Evolutionary conservation across 179 eudicot genomes (phyloP).

Genomic region (Dionaea muscipula): DNA sequence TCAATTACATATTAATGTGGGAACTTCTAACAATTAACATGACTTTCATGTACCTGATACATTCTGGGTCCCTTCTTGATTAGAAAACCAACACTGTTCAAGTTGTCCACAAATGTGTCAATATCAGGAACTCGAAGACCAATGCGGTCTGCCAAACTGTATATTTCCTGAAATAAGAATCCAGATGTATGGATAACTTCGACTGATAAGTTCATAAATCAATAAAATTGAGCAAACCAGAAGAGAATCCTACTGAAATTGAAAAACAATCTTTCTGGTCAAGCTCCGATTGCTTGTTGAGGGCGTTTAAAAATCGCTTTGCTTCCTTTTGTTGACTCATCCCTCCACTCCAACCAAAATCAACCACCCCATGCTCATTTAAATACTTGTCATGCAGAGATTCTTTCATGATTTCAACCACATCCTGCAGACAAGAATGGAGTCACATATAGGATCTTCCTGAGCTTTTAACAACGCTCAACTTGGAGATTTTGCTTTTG

Average conservation of each 20-base stretch:
- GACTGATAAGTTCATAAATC: neutral
- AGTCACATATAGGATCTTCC: neutral
- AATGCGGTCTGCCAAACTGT: slow-evolving; percentile 84
- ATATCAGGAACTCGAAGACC: slow-evolving; percentile 81
- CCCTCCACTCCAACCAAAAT: slow-evolving; percentile 92
- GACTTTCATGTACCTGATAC: slow-evolving; percentile 50
- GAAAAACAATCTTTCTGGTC: slow-evolving; percentile 86
- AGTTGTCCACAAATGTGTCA: slow-evolving; percentile 65
- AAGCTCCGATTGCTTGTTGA: slow-evolving; percentile 77
- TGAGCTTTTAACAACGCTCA: neutral
- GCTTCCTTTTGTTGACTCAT: slow-evolving; percentile 98
- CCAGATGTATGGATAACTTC: slow-evolving; percentile 3
- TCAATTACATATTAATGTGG: neutral
- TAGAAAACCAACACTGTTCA: slow-evolving; percentile 64
- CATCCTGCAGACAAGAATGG: slow-evolving; percentile 46
- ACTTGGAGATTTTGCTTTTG: neutral
- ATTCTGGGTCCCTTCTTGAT: slow-evolving; percentile 86
- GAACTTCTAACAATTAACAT: neutral
- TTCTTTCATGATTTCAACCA: slow-evolving; percentile 93
- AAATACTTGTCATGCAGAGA: slow-evolving; percentile 86
- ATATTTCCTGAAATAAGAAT: slow-evolving; percentile 60
- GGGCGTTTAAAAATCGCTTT: slow-evolving; percentile 76
- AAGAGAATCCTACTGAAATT: slow-evolving; percentile 47
- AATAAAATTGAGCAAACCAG: neutral
- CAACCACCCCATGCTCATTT: slow-evolving; percentile 78